Percentiles rank a stretch among this genome's conserved stretches.
Evolutionary conservation across 495 filamentous ascomycete species (phyloP).

Genomic region (Schizothecium vesticola): DNA sequence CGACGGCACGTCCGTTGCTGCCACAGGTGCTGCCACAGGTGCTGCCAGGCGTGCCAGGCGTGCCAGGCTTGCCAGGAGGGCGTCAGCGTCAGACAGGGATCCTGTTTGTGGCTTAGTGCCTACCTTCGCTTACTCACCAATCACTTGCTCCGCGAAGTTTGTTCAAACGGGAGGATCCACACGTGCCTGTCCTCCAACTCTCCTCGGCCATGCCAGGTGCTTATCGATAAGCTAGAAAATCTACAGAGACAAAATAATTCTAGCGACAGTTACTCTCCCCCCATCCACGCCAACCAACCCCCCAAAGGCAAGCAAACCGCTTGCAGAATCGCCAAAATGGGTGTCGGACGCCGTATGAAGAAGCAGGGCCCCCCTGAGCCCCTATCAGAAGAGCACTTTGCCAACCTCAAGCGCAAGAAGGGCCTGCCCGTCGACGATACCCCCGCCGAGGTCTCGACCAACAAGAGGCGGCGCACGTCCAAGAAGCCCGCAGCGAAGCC

Average conservation of each 20-base stretch:
- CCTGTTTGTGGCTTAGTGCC: neutral
- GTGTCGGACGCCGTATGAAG: slow-evolving; percentile 83
- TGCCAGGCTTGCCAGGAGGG: slow-evolving; percentile 2
- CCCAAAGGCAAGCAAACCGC: slow-evolving; percentile 8
- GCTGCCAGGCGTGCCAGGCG: slow-evolving; percentile 1
- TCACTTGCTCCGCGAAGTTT: neutral
- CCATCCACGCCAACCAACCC: neutral
- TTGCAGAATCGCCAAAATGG: slow-evolving; percentile 55
- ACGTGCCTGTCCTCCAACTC: neutral
- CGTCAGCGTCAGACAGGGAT: slow-evolving; percentile 9
- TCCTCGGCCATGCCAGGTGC: neutral
- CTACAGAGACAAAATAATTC: slow-evolving; percentile 17
- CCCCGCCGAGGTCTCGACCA: slow-evolving; percentile 38
- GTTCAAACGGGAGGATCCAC: neutral
- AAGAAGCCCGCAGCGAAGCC: slow-evolving; percentile 41
- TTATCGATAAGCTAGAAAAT: slow-evolving; percentile 34
- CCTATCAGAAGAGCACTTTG: slow-evolving; percentile 73
- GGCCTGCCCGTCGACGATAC: slow-evolving; percentile 47
- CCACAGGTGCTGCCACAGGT: neutral
- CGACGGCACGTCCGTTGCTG: slow-evolving; percentile 8
- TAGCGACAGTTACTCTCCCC: neutral
- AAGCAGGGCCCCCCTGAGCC: slow-evolving; percentile 86
- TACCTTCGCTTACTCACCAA: slow-evolving; percentile 11
- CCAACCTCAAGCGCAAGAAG: slow-evolving; percentile 71
- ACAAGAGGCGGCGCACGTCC: slow-evolving; percentile 65